Base-by-base conservation (phyloP, 257 asterid species). In the Penstemon eatonii region DNA sequence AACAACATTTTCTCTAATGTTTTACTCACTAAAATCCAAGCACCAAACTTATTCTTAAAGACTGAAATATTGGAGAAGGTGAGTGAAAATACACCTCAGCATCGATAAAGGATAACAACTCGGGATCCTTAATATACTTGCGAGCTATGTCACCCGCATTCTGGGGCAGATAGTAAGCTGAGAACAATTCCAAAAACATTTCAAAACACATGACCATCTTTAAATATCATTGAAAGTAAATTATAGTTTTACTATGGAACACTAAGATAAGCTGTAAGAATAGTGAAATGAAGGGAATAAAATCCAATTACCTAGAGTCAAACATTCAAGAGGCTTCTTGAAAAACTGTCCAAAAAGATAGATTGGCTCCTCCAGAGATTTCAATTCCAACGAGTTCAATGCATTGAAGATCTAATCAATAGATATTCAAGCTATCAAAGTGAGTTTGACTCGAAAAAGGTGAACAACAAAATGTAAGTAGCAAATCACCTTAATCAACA, bases 161-260 rank as follows among this genome's bases (percentile, higher is more conserved):
- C 83, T 89, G 96, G 51, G 99, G 97, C 73, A 94, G 82, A 86
- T 87, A 89, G 83, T 86, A 94, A 65, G 97, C 97, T 91, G 93
- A 78, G 71, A 85, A 64, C 69, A 80, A 84, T 63, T 77, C 8
- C 37, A 11, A 66, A 72, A 60, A 49, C 65, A 71, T 15, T 60
- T 19, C 77, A 73, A 70, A 84, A 68, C 58, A 41, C 42, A 44
- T 47, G 47, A 10, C 33, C 54, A 49, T 9, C 54, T 49, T 46
- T 0, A 49, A 8, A 0, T 3, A 13, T 49, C 54, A 0, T 49
- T 25, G 33, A 25, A 25, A 25, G 33, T 25, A 25, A 25, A 25
- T 25, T 25, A 25, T 25, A 1, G 33, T 6, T 12, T 4, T 49
- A 49, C 54, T 49, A 10, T 10, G 1, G 54, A 49, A 49, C 10